These are phyloP conservation scores for Globisporangium nodosum DNA, from an alignment of 352 stramenopile genomes.

Conservation along the genomic window DNA sequence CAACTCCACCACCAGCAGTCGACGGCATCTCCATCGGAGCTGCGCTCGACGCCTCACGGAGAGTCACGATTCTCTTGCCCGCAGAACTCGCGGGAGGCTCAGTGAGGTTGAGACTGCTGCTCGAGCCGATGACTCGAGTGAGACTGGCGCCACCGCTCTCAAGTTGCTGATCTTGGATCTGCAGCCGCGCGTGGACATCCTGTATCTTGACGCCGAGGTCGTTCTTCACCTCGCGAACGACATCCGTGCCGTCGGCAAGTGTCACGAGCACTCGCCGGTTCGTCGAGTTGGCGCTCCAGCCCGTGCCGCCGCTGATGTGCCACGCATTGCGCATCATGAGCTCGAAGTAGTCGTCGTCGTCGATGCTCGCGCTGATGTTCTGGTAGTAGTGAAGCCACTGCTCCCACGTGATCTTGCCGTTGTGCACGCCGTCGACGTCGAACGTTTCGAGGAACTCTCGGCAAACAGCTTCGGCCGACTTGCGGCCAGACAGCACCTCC, in stretches of 20 bases:
- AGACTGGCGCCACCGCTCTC: slow-evolving; percentile 2
- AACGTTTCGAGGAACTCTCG: slow-evolving; percentile 86
- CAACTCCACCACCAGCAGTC: background rate
- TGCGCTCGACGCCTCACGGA: slow-evolving; percentile 50
- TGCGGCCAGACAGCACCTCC: slow-evolving; percentile 68
- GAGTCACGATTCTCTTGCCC: slow-evolving; percentile 43
- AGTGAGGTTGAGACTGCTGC: slow-evolving; percentile 9
- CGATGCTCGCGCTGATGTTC: slow-evolving; percentile 86
- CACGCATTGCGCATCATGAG: slow-evolving; percentile 88
- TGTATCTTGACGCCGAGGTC: slow-evolving; percentile 32
- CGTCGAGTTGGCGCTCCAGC: slow-evolving; percentile 52
- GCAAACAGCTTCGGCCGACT: slow-evolving; percentile 60
- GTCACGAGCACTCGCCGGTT: slow-evolving; percentile 65
- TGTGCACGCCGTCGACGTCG: slow-evolving; percentile 60
- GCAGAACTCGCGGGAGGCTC: slow-evolving; percentile 2
- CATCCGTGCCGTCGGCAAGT: slow-evolving; percentile 34
- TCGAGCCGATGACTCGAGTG: slow-evolving; percentile 2
- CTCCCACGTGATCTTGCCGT: slow-evolving; percentile 63
- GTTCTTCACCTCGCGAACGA: slow-evolving; percentile 35
- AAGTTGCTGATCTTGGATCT: slow-evolving; percentile 22
- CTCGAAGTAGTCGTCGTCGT: slow-evolving; percentile 90
- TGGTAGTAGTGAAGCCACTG: slow-evolving; percentile 87
- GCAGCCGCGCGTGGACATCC: slow-evolving; percentile 28
- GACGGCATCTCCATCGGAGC: slow-evolving; percentile 16
- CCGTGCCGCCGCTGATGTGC: slow-evolving; percentile 49